Conservation (phyloP, 1,284 basidiomycete species). For the Cutaneotrichosporon sp. region DNA sequence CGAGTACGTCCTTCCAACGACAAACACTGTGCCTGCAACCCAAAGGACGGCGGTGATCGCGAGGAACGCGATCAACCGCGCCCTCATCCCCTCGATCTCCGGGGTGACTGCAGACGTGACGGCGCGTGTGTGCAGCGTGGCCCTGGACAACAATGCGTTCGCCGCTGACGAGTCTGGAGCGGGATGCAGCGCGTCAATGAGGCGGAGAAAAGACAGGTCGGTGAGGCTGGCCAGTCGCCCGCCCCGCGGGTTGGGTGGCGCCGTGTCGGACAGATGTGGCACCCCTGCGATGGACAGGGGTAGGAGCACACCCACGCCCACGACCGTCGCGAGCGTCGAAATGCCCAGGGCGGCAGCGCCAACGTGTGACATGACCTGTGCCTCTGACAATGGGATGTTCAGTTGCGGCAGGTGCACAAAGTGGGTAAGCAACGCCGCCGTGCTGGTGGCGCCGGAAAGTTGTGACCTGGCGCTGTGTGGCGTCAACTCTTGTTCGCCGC, state of each 20-base stretch:
- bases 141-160: slow-evolving; percentile 46
- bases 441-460: slow-evolving; percentile 57
- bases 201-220: slow-evolving; percentile 66
- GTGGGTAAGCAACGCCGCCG: slow-evolving; percentile 63
- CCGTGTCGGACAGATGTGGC: slow-evolving; percentile 60
- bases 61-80: slow-evolving; percentile 63
- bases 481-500: too few relatives aligned
- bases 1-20: slow-evolving; percentile 62
- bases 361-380: slow-evolving; percentile 61
- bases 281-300: slow-evolving; percentile 64
- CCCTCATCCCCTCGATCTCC: slow-evolving; percentile 42
- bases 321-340: slow-evolving; percentile 55
- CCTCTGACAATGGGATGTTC: slow-evolving; percentile 60
- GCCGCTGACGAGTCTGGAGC: slow-evolving; percentile 47
- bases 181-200: slow-evolving; percentile 60
- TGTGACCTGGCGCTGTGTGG: slow-evolving; percentile 52
- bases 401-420: slow-evolving; percentile 62
- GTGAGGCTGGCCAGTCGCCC: slow-evolving; percentile 64
- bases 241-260: slow-evolving; percentile 51
- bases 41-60: slow-evolving; percentile 58
- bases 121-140: slow-evolving; percentile 55
- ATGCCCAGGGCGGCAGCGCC: slow-evolving; percentile 62
- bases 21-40: slow-evolving; percentile 60
- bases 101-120: slow-evolving; percentile 34
- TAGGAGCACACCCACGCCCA: slow-evolving; percentile 61